Base-by-base conservation (phyloP, 2,329 filamentous ascomycete genomes). In the Rugonectria rugulosa region DNA sequence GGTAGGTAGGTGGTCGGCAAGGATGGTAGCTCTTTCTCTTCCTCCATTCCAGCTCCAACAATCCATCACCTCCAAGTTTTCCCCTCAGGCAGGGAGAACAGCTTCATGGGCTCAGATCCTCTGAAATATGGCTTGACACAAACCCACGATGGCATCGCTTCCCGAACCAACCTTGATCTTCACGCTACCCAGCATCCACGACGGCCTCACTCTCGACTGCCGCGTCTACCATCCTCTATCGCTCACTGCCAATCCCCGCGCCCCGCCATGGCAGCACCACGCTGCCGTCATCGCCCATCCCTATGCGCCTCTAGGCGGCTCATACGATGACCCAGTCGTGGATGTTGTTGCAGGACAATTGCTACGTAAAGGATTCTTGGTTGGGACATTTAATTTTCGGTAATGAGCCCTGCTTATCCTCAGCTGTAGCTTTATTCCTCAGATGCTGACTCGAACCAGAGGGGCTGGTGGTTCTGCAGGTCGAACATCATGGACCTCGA, bases 331-430 rank as follows among this genome's bases (percentile, higher is more conserved):
- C 70, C 83, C 84, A 0, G 81, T 97, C 1, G 88, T 98, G 1
- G 80, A 84, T n/a, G 78, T 85, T 8, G 75, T 90, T 3, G 85
- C 84, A 1, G 77, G 78, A 2, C 82, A 88, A 54, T 78, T 96
- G 40, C 72, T 96, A n/a, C 77, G 81, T 5, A 75, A 80, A 47
- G 91, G 90, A 2, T 96, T 86, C 67, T 71, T 96, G 2, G 89
- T 97, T 3, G 88, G 83, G 7, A 96, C 92, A 0, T 97, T 98
- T 74, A 97, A 98, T 69, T 97, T 98, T 71, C 84, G 93, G 90
- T 93, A 77, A 47, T 73, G 41, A 17, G 2, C 12, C 20, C 34
- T 32, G n/a, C 20, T 17, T n/a, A n/a, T n/a, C n/a, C n/a, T n/a
- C n/a, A n/a, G n/a, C n/a, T n/a, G n/a, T n/a, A 40, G 19, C 38